A percentile compares a stretch with the other conserved stretches of the same genome.
Evolutionary conservation across 2,329 filamentous ascomycete genomes (phyloP).

Genomic region (Colletotrichum zoysiae): DNA sequence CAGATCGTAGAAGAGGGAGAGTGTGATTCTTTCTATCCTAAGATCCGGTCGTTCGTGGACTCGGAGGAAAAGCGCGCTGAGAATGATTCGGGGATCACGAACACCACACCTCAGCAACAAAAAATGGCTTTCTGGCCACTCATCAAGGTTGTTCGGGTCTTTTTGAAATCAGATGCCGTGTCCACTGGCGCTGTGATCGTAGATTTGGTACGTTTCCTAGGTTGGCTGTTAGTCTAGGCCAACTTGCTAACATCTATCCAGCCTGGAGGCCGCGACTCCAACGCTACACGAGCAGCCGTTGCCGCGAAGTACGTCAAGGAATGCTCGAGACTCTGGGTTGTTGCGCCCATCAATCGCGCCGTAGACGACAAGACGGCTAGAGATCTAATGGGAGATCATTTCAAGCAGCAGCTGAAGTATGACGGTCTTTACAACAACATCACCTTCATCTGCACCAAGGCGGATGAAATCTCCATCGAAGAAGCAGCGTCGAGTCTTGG

Average conservation of each 20-base stretch:
- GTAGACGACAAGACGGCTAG: conserved; percentile 72
- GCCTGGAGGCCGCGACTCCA: conserved; percentile 71
- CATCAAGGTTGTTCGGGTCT: conserved; percentile 63
- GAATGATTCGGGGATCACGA: background rate
- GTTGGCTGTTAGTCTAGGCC: background rate
- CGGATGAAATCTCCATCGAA: conserved; percentile 65
- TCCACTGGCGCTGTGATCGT: conserved; percentile 53
- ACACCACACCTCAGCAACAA: background rate
- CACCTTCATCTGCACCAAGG: conserved; percentile 74
- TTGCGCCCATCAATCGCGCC: conserved; percentile 71
- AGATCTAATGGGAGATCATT: conserved; percentile 66
- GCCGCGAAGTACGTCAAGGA: conserved; percentile 71
- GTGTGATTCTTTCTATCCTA: conserved; percentile 8
- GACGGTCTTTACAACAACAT: conserved; percentile 66
- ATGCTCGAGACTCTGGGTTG: conserved; percentile 71
- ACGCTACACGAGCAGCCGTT: conserved; percentile 69
- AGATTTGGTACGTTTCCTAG: conserved; percentile 58
- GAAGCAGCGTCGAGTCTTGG: conserved; percentile 53
- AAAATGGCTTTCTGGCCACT: conserved; percentile 60
- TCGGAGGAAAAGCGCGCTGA: conserved; percentile 6
- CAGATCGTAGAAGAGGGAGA: conserved; percentile 8
- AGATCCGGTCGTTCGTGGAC: conserved; percentile 27
- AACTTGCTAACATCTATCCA: conserved; percentile 42
- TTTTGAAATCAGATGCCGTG: conserved; percentile 50
- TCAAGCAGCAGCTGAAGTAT: conserved; percentile 70